phyloP scores from a whole-genome alignment of 768 basidiomycete genomes.

The Termitomyces sp. region DNA sequence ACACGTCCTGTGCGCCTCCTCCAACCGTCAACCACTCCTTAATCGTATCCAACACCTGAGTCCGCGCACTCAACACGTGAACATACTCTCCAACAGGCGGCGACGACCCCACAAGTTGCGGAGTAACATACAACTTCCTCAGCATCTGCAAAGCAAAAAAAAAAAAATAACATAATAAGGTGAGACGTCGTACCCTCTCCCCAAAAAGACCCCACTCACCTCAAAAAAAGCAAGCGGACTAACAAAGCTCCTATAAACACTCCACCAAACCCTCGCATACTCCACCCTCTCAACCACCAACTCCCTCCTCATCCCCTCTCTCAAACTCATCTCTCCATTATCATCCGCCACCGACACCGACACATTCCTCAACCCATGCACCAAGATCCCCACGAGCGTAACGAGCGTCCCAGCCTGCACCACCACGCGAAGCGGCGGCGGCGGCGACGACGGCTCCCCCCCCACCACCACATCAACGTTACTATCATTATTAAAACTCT shows the following conservation, averaged over 20 bases:
- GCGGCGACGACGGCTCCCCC: slow-evolving; percentile 63
- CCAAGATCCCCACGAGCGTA: slow-evolving; percentile 65
- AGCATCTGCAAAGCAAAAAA: slow-evolving; percentile 65
- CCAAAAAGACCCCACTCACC: slow-evolving; percentile 38
- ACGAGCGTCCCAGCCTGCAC: slow-evolving; percentile 78
- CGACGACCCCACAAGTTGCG: slow-evolving; percentile 35
- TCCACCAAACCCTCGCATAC: slow-evolving; percentile 80
- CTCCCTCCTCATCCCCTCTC: slow-evolving; percentile 69
- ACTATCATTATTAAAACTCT: no score
- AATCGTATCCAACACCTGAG: slow-evolving; percentile 58
- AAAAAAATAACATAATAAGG: no score
- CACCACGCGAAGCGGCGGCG: slow-evolving; percentile 67
- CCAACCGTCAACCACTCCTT: slow-evolving; percentile 70
- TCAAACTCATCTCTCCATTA: slow-evolving; percentile 77
- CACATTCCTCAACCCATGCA: slow-evolving; percentile 71
- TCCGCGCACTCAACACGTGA: slow-evolving; percentile 44
- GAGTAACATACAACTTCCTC: slow-evolving; percentile 64
- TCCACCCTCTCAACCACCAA: slow-evolving; percentile 68
- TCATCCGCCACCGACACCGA: slow-evolving; percentile 82
- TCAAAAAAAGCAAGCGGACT: slow-evolving; percentile 81
- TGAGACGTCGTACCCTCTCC: no score
- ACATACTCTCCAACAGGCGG: slow-evolving; percentile 42
- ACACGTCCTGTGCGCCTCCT: slow-evolving; percentile 71
- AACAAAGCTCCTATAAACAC: slow-evolving; percentile 74
- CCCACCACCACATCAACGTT: slow-evolving; percentile 49